Evolutionary conservation across 1,139 yeast genomes (phyloP), one percentile per base, ranked within the genome.

Genomic region (Scheffersomyces parashehatae): DNA sequence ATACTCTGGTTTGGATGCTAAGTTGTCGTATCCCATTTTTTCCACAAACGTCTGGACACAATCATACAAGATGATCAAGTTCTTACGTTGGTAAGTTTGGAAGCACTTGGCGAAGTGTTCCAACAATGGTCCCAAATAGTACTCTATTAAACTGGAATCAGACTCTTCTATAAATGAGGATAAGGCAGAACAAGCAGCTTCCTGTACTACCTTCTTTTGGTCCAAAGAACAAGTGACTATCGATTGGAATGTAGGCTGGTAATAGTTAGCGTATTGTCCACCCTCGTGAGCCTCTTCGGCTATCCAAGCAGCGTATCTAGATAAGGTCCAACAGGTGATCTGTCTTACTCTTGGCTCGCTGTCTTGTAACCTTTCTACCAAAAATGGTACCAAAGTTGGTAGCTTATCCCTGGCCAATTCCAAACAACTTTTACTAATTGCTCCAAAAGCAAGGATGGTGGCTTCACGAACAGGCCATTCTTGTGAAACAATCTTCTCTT

Each of bases 401-500:
- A 93, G 70, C 55, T 87, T 87, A 36, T 81, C 83, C 16, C 83
- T 68, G 13, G 91, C 83, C 43, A 81, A 76, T 44, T 85, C 88
- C 43, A 85, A 73, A 55, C 96, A 90, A 53, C 97, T 95, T 54
- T 85, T 90, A 33, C 96, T 88, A 56, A 91, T 85, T 28, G 99
- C 99, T 47, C 99, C 99, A 61, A 93, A 80, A 1, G 98, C 97
- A 42, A 93, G 74, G 32, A 93, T 91, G 1, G 97, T 84, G 1
- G 97, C 96, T 62, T 93, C 99, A 49, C 97, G 79, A 11, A 86
- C 81, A 34, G 88, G 88, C 99, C 99, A 93, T 47, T 84, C 80
- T 4, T 73, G 67, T 1, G 89, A 79, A 5, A 79, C 77, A 43
- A 93, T 81, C 45, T 83, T 80, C 41, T 80, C 82, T 60, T 88